These are phyloP conservation scores for Camelina laxa DNA, from an alignment of 345 rosid genomes.

Conservation along the genomic window DNA sequence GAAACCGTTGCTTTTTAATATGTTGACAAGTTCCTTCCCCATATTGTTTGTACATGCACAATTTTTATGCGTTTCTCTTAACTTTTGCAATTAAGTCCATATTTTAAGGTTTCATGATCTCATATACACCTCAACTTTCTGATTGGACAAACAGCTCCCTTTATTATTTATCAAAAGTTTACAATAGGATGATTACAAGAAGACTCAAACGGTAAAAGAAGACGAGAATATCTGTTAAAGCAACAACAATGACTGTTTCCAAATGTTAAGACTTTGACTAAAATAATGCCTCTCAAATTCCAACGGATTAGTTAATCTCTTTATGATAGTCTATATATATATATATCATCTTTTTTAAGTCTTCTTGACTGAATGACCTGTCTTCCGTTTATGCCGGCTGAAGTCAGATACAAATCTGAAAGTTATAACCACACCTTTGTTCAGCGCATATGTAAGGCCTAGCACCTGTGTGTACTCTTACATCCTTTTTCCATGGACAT, in stretches of 20 bases:
- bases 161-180: not conserved
- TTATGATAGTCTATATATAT: no score
- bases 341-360: not conserved
- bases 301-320: conserved; percentile 44
- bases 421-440: conserved; percentile 88
- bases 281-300: not conserved
- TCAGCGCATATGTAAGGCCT: conserved; percentile 87
- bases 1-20: conserved; percentile 38
- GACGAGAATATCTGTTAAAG: conserved; percentile 3
- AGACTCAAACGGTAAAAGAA: not conserved
- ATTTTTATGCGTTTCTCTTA: conserved; percentile 7
- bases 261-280: conserved; percentile 4
- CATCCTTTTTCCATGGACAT: conserved; percentile 99
- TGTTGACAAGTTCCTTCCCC: conserved; percentile 21
- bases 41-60: conserved; percentile 21
- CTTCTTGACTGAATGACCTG: conserved; percentile 85
- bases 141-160: not conserved
- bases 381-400: conserved; percentile 95
- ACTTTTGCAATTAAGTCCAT: conserved; percentile 2
- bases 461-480: conserved; percentile 97
- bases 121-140: not conserved
- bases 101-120: not conserved
- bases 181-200: not conserved
- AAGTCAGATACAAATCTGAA: conserved; percentile 93
- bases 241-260: conserved; percentile 11